A percentile compares a stretch with the other conserved stretches of the same genome.
phyloP scores from a whole-genome alignment of 2,329 filamentous ascomycete genomes.

The Raffaelea albimanens region DNA sequence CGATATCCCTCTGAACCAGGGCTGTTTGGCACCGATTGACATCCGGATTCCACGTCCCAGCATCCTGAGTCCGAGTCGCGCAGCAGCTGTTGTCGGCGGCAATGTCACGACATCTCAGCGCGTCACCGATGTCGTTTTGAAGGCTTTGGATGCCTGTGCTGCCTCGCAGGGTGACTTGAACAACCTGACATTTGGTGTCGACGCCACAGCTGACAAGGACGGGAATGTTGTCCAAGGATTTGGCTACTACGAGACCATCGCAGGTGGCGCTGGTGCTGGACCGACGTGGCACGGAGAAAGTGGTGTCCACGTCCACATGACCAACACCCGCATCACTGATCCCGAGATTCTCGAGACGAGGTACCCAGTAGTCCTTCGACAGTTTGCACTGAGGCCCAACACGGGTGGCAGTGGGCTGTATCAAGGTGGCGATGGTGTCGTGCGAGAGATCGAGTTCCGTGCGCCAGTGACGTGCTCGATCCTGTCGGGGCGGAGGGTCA shows the following conservation, averaged over 20 bases:
- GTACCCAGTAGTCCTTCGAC: slow-evolving; percentile 62
- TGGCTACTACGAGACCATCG: slow-evolving; percentile 81
- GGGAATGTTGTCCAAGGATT: slow-evolving; percentile 60
- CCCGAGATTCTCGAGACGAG: slow-evolving; percentile 69
- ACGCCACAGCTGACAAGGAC: too few relatives aligned
- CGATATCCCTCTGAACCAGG: slow-evolving; percentile 81
- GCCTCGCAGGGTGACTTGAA: slow-evolving; percentile 75
- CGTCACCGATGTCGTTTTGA: slow-evolving; percentile 74
- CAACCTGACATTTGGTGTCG: slow-evolving; percentile 62
- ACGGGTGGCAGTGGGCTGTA: slow-evolving; percentile 58
- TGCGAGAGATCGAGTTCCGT: slow-evolving; percentile 73
- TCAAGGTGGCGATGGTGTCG: slow-evolving; percentile 63
- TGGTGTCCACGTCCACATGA: slow-evolving; percentile 79
- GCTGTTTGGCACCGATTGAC: slow-evolving; percentile 67
- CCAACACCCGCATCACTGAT: slow-evolving; percentile 77
- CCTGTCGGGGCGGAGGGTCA: slow-evolving; percentile 65
- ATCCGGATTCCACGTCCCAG: slow-evolving; percentile 64
- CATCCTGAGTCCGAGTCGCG: slow-evolving; percentile 65
- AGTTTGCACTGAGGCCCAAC: slow-evolving; percentile 56
- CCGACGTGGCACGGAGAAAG: slow-evolving; percentile 63
- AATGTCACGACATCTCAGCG: slow-evolving; percentile 75
- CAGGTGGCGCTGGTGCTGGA: slow-evolving; percentile 66
- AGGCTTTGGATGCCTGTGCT: slow-evolving; percentile 69
- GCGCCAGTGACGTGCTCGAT: slow-evolving; percentile 72
- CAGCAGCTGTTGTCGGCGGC: slow-evolving; percentile 72